These are phyloP conservation scores for Rhodamnia argentea DNA, from an alignment of 345 rosid genomes.

Conservation along the genomic window DNA sequence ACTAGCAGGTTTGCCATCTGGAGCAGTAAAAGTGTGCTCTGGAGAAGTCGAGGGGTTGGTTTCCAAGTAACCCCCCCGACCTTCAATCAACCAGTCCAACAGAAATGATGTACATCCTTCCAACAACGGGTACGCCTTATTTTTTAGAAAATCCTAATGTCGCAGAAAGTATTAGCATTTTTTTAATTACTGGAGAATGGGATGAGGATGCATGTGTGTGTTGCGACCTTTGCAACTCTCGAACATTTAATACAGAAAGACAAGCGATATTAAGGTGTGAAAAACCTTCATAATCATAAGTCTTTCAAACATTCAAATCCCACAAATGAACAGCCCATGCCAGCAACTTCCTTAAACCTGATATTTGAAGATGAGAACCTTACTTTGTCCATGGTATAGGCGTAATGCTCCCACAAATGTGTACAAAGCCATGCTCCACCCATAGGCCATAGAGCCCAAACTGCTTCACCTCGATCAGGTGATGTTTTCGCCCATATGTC, in stretches of 20 bases:
- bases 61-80: constrained; percentile 61
- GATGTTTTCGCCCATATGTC: constrained; percentile 98
- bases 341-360: not conserved
- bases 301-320: not conserved
- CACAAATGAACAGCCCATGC: not conserved
- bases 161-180: constrained; percentile 3
- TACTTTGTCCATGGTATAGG: constrained; percentile 80
- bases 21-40: constrained; percentile 71
- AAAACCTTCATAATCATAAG: not conserved
- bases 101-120: constrained; percentile 81
- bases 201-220: not conserved
- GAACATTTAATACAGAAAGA: not conserved
- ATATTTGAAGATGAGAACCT: constrained; percentile 6
- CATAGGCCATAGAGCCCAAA: constrained; percentile 98
- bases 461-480: constrained; percentile 67
- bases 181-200: not conserved
- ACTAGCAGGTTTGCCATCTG: constrained; percentile 71
- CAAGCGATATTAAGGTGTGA: not conserved
- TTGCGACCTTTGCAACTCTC: not conserved
- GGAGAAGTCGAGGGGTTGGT: constrained; percentile 98
- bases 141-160: constrained; percentile 66
- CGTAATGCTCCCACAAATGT: constrained; percentile 92
- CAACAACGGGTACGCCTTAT: constrained; percentile 76
- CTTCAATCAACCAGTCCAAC: constrained; percentile 92
- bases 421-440: constrained; percentile 99